Evolutionary conservation across 768 basidiomycete species (phyloP), one percentile per base, ranked within the genome.

Genomic region (Leccinellum rugosiceps): DNA sequence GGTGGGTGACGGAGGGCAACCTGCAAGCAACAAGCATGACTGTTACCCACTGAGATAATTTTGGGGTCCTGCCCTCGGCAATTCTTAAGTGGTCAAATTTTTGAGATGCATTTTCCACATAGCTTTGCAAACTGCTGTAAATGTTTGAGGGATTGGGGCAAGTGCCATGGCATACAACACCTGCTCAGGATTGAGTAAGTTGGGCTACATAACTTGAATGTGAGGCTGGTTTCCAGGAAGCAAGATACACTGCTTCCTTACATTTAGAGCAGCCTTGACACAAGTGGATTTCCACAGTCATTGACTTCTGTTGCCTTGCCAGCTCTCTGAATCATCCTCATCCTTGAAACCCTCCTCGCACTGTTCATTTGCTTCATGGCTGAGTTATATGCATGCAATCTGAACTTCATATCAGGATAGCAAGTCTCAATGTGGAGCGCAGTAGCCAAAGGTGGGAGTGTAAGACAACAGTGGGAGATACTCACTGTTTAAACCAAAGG

Each of bases 261-360:
- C 92, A 62, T 86, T 92, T 6, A 86, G 77, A 7, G 94, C 92
- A 7, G 90, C 84, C 25, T 84, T 84, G 43, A 83, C 81, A 69
- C 94, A 98, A 2, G 87, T 83, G 17, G 84, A 77, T 75, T 97
- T 97, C 97, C 97, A 99, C 6, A 96, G 73, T 61, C 78, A 81
- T 55, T 94, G 77, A 26, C 83, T 83, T 30, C 80, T 78, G 68
- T 96, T 98, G 2, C 97, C 97, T 21, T 77, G 75, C 84, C 83
- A 87, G 0, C 73, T 68, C 35, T 85, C 82, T 15, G 70, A 70
- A 51, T 76, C 58, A 2, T 76, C 71, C 44, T 77, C 75, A 26
- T 75, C 72, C 13, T 81, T 80, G 26, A 74, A 76, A 1, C 76
- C 77, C 17, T 79, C 81, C 19, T 78, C 79, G 54, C 71, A 73